A percentile compares a stretch with the other conserved stretches of the same genome.
Conservation (phyloP, 2,329 filamentous ascomycete genomes). For the Monosporascus sp. region DNA sequence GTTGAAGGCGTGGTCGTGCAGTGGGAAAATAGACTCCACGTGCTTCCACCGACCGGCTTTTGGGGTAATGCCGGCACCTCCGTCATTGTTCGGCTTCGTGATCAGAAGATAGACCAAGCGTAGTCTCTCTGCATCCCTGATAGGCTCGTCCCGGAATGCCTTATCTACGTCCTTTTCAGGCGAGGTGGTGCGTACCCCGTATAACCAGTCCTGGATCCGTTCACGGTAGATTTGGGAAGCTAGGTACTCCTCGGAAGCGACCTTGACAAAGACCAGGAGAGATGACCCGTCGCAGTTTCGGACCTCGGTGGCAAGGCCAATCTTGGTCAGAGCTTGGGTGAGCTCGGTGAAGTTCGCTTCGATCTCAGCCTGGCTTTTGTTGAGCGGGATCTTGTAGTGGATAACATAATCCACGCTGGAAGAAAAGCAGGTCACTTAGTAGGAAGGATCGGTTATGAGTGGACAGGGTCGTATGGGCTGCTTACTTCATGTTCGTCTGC, state of each 20-base stretch:
- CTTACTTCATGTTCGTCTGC: slow-evolving; percentile 22
- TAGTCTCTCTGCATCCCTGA: slow-evolving; percentile 83
- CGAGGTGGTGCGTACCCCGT: slow-evolving; percentile 73
- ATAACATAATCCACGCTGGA: slow-evolving; percentile 82
- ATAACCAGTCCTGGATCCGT: slow-evolving; percentile 88
- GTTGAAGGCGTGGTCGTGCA: slow-evolving; percentile 75
- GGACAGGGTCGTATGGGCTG: not conserved
- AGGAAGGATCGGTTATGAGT: not conserved
- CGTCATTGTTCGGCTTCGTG: slow-evolving; percentile 65
- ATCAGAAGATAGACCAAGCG: slow-evolving; percentile 85
- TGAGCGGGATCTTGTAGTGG: slow-evolving; percentile 65
- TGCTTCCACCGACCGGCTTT: slow-evolving; percentile 65
- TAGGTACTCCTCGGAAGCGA: slow-evolving; percentile 70
- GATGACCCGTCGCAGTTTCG: slow-evolving; percentile 71
- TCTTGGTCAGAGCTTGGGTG: slow-evolving; percentile 65
- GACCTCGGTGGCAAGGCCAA: slow-evolving; percentile 85
- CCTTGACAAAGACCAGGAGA: slow-evolving; percentile 76
- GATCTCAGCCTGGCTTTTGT: slow-evolving; percentile 53
- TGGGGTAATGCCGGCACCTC: slow-evolving; percentile 73
- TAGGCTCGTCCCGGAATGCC: slow-evolving; percentile 65
- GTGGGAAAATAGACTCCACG: slow-evolving; percentile 68
- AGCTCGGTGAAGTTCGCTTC: slow-evolving; percentile 73
- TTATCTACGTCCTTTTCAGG: slow-evolving; percentile 68
- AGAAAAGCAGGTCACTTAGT: slow-evolving; percentile 5
- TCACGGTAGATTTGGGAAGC: slow-evolving; percentile 78